Evolutionary conservation across 106 monocot genomes (phyloP), one percentile per base, ranked within the genome.

Genomic region (Dendrobium officinale): DNA sequence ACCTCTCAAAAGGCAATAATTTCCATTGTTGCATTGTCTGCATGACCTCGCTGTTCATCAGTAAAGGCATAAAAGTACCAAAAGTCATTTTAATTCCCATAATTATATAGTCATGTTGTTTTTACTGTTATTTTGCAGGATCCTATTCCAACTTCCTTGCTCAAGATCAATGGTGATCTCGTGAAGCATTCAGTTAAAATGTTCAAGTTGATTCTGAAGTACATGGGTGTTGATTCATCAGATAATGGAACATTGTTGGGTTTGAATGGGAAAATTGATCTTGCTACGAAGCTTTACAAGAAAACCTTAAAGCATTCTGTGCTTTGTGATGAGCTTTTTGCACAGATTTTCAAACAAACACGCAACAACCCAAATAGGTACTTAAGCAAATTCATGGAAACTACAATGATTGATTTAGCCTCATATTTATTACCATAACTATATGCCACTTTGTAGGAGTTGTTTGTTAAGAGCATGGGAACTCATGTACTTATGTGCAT

Each of bases 341-440:
- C 76, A 18, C 98, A 99, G 74, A 86, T 99, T 75, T 95, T 91
- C 74, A 99, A 99, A 80, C 98, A 99, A 87, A 99, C 98, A 55
- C 91, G 92, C 48, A 95, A 90, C 54, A 99, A 95, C 49, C 92
- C 98, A 44, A 90, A 99, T 45, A 90, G 92, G 97, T 91, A 83
- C 58, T 79, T 74, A 20, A 55, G 7, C 17, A 40, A 76, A 66
- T 84, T 18, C 29, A 68, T 82, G 24, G 61, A 68, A 49, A 77
- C 2, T 22, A 6, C 29, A 43, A 74, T 59, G 29, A 41, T 27
- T 72, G 6, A 40, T 72, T 54, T 31, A 20, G 9, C 51, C 17
- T 22, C 80, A 29, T 77, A 82, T 48, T 4, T 42, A 67, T 17
- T 77, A 73, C 74, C 26, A 7, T 55, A 40, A 40, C 29, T 72